Evolutionary conservation across 495 filamentous ascomycete species (phyloP), one percentile per base, ranked within the genome.

Genomic region (Gamarada debralockiae): DNA sequence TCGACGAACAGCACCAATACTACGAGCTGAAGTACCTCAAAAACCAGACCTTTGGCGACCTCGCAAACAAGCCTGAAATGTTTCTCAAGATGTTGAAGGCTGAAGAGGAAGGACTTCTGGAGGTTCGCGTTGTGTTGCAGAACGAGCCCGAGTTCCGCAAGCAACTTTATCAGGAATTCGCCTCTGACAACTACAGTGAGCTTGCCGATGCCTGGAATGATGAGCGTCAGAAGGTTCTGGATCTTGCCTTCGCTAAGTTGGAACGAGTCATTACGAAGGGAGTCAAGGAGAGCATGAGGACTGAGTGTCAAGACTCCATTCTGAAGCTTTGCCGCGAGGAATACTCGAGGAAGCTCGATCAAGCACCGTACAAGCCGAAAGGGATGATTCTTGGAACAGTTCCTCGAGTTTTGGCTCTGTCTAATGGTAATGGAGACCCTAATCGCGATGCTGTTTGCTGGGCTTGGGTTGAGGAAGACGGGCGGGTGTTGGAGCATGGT

Each of bases 11-110:
- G 29, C 89, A 97, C 63, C 90, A 89, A 0, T 97, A 93, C 67
- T 96, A 96, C 66, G 93, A 96, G 66, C 92, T 98, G 72, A 98
- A 98, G 62, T 98, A 98, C 55, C 83, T 97, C 15, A 80, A 88
- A 33, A 88, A 93, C 59, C 90, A 96, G 64, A 86, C 84, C 40
- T 80, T 97, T 48, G 73, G 71, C 29, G 85, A 93, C 53, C 82
- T 97, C 55, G 87, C 89, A 6, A 79, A 77, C 18, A 83, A 84
- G 15, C 93, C 93, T 9, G 92, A 95, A 58, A 77, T 95, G 41
- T 97, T 89, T 62, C 71, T 98, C 14, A 86, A 89, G 65, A 98
- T 98, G 93, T 82, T 97, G 63, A 93, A 90, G 65, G 93, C 93
- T 3, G 93, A 98, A 68, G 84, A 90, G 59, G 93, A 97, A 63